Evolutionary conservation across 2,329 filamentous ascomycete species (phyloP), one percentile per base, ranked within the genome.

Genomic region (Lecanicillium sp.): DNA sequence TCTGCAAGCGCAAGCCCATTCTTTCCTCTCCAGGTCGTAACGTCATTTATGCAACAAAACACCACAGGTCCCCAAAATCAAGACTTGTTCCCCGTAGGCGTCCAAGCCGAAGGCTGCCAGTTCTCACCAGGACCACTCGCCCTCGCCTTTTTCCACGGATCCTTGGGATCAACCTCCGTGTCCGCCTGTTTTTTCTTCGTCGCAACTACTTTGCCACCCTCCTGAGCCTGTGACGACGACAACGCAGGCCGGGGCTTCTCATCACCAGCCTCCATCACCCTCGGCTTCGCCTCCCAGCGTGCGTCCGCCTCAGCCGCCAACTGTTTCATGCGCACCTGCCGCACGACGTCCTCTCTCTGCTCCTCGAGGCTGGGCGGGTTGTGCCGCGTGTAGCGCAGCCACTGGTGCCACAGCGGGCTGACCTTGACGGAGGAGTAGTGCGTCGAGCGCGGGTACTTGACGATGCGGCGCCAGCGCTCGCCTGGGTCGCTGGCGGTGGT

Each of bases 71-170:
- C n/a, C n/a, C n/a, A n/a, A n/a, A n/a, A n/a, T 30, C 43, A 46
- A 43, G 56, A 61, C 48, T 56, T 65, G 10, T 47, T 39, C n/a
- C 64, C 48, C 3, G 58, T 57, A 4, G 77, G 77, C 5, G 56
- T 62, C 81, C 81, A 86, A 3, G 76, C 62, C 34, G 74, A 54
- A 0, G 82, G 82, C 57, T 84, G 77, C 79, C 79, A 85, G n/a
- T 61, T 66, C 54, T 84, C 79, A 39, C 79, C 68, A 0, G 78
- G 75, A 0, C 67, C 69, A 15, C 51, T 49, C 1, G 56, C 47
- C 28, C 44, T 65, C 1, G 69, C 65, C 46, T 65, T 68, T 20
- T 71, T 72, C 79, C 79, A 84, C 3, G 79, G 79, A 52, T 81
- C 69, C 2, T 61, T 30, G 3, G 30, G 35, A 4, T 41, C 40